Evolutionary conservation across 2,329 filamentous ascomycete genomes (phyloP).

Genomic region (Curvularia spicifera): DNA sequence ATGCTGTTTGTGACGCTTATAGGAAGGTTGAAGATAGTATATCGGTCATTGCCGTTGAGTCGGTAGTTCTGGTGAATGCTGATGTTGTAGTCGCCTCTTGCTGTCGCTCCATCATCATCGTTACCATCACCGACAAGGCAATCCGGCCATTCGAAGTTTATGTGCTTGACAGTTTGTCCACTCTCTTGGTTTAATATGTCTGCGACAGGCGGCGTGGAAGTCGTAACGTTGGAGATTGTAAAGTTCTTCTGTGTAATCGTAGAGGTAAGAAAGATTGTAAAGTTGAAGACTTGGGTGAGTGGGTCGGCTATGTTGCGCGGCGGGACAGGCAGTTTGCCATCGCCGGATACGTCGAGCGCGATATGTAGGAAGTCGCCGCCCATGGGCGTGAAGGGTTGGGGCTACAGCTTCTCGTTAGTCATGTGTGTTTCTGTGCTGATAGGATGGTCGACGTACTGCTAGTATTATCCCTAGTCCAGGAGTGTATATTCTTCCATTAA

Average conservation of each 20-base stretch:
- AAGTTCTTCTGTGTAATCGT: slow-evolving; percentile 69
- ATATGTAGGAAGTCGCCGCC: slow-evolving; percentile 63
- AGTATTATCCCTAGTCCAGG: slow-evolving; percentile 72
- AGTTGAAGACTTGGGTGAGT: slow-evolving; percentile 65
- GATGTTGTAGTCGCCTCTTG: slow-evolving; percentile 71
- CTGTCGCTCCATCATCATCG: slow-evolving; percentile 50
- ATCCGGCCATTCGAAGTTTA: slow-evolving; percentile 74
- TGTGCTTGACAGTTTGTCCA: slow-evolving; percentile 74
- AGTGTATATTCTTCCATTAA: slow-evolving; percentile 72
- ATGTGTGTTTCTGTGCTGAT: not conserved
- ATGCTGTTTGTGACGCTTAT: slow-evolving; percentile 73
- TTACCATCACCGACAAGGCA: slow-evolving; percentile 69
- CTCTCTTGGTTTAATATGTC: slow-evolving; percentile 69
- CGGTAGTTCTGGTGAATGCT: slow-evolving; percentile 75
- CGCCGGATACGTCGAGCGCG: slow-evolving; percentile 69
- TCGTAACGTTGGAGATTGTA: slow-evolving; percentile 69
- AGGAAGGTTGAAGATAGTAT: slow-evolving; percentile 74
- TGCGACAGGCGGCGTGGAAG: slow-evolving; percentile 59
- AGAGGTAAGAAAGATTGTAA: slow-evolving; percentile 72
- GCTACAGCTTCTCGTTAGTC: slow-evolving; percentile 30
- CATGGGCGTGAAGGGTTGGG: slow-evolving; percentile 49
- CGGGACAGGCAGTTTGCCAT: slow-evolving; percentile 68
- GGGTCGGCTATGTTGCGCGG: slow-evolving; percentile 60
- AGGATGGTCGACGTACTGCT: slow-evolving; percentile 49
- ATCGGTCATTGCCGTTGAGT: slow-evolving; percentile 67